Base-by-base conservation (phyloP, 768 basidiomycete genomes). In the Punctularia strigosozonata region DNA sequence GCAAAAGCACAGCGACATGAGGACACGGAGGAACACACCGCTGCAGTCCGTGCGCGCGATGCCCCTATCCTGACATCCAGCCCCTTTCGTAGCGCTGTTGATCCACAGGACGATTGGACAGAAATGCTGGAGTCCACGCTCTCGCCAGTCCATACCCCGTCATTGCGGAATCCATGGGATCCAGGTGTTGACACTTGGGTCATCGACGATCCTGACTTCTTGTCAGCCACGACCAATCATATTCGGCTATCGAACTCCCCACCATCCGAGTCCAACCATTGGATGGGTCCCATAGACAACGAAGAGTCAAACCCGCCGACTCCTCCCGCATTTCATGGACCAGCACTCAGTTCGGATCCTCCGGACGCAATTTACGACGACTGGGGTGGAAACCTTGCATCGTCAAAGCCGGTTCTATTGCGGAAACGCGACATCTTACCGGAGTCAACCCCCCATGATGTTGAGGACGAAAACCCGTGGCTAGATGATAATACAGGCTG, bases 351-450 rank as follows among this genome's bases (percentile, higher is more conserved):
- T 15, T 25, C 31, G 0, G 46, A 47, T 25, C 4, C 14, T 1
- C 28, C 26, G 3, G 31, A 42, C 7, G 43, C 42, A 25, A 26
- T 47, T 12, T 47, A 44, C 17, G 40, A 44, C 24, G 36, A 47
- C 38, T 47, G 28, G 30, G 37, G 37, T 15, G 41, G 44, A 5
- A 14, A 35, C n/a, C n/a, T 42, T 14, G 46, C 19, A 12, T 14
- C 4, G 21, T 19, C 4, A n/a, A 37, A 10, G 20, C 36, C 15
- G n/a, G n/a, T 30, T 30, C 28, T 10, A 30, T 15, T 10, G 28
- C 10, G 28, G 28, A 30, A 10, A 30, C 10, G 15, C 28, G 10
- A 10, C 10, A 15, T 30, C 28, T 30, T 15, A 15, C 10, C 28
- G 28, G 15, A 30, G 28, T 10, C 28, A 30, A 30, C 28, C 10